Evolutionary conservation across 768 basidiomycete genomes (phyloP), one percentile per base, ranked within the genome.

Genomic region (Tricholoma saponaceum): DNA sequence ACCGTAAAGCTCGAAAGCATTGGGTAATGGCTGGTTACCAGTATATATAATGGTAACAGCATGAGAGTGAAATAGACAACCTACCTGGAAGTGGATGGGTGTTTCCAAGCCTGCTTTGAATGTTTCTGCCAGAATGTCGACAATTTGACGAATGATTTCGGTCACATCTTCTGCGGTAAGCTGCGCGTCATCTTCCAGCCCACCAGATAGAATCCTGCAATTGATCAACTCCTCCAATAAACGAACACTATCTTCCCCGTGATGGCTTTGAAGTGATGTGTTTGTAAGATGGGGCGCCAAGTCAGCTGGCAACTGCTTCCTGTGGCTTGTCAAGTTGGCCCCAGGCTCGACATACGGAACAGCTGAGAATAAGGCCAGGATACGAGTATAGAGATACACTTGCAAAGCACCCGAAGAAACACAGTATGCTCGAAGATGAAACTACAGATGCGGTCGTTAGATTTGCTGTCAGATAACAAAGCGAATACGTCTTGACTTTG

Each of bases 1-100:
- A 0, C 97, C 97, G 66, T 87, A 98, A 14, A 98, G 81, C 69
- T 98, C 96, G 66, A 98, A 98, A 0, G 91, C 92, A 67, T 98
- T 98, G 1, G 91, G 87, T 20, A 94, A 69, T 1, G 90, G 81
- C 91, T 97, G 23, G 22, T 43, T 18, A 43, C 63, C 4, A 62
- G 57, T 50, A 4, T 43, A 32, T 9, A 32, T 1, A 1, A 32
- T n/a, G n/a, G 25, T 41, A 56, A n/a, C 13, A 33, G 26, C 3
- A 56, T 22, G 22, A 16, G 44, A 44, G 8, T 1, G 44, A 28
- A 30, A 25, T 14, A 52, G 41, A 28, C 9, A 39, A 62, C 75
- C 44, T 66, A 84, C 94, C 80, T 95, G 92, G 65, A 95, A 95
- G 69, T 95, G 85, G 22, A 92, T 70, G 14, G 92, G 89, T 62